These are phyloP conservation scores for Micractinium sp. DNA, from an alignment of 139 green algal genomes.

Conservation along the genomic window DNA sequence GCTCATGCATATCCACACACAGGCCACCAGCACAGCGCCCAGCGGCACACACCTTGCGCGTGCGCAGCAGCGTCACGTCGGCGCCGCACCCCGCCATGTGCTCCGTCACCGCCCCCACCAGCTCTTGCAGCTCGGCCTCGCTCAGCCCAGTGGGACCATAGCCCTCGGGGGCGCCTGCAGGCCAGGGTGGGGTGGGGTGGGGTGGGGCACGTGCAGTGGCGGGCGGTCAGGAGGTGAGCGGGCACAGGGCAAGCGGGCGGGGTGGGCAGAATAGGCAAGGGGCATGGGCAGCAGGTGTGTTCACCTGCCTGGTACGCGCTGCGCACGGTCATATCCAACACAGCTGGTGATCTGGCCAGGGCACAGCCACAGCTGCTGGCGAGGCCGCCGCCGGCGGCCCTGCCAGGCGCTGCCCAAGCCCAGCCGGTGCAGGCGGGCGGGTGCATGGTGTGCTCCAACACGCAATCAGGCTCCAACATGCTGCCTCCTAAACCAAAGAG, in stretches of 20 bases:
- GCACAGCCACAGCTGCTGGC: too few relatives aligned
- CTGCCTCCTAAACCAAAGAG: too few relatives aligned
- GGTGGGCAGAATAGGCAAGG: neutral
- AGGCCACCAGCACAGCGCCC: neutral
- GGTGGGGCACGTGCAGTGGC: neutral
- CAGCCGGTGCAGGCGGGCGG: too few relatives aligned
- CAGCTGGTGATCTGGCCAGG: neutral
- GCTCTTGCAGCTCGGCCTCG: conserved; percentile 53
- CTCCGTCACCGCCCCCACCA: conserved; percentile 46
- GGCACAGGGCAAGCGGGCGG: neutral
- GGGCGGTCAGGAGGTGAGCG: neutral
- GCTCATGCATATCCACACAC: too few relatives aligned
- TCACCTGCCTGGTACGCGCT: neutral
- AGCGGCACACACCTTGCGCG: conserved; percentile 36
- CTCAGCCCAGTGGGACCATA: conserved; percentile 69
- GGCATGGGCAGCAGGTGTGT: neutral
- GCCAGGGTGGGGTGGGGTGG: neutral
- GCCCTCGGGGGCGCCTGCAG: conserved; percentile 42
- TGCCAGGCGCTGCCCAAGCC: too few relatives aligned
- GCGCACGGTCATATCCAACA: neutral
- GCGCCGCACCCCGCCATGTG: conserved; percentile 34
- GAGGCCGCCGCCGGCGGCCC: neutral
- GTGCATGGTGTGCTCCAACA: too few relatives aligned
- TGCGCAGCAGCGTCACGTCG: conserved; percentile 57
- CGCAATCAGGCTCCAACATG: too few relatives aligned